These are phyloP conservation scores for Aspergillus egyptiacus DNA, from an alignment of 495 filamentous ascomycete genomes.

Conservation along the genomic window DNA sequence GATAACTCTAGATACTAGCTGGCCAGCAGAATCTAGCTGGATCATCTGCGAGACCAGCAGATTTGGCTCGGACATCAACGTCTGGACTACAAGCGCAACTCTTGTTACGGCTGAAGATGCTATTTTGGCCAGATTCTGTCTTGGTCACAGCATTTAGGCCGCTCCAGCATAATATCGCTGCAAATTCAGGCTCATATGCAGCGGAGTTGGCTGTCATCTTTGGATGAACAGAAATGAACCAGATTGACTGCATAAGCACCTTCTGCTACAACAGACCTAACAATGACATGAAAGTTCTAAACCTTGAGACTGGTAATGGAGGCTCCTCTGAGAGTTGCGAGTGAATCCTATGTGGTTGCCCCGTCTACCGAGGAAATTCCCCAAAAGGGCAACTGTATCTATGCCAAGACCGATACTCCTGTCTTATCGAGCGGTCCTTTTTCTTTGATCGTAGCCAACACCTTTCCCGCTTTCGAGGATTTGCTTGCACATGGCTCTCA, in stretches of 20 bases:
- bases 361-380: slow-evolving; percentile 24
- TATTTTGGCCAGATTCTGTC: too few relatives aligned
- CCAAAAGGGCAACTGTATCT: slow-evolving; percentile 33
- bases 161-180: background rate
- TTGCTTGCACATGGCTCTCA: background rate
- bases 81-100: background rate
- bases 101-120: too few relatives aligned
- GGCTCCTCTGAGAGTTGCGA: background rate
- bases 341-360: slow-evolving; percentile 32
- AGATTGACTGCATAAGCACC: background rate
- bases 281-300: background rate
- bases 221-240: background rate
- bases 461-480: background rate
- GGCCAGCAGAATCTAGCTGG: background rate
- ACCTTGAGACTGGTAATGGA: too few relatives aligned
- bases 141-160: too few relatives aligned
- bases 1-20: background rate
- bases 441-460: background rate
- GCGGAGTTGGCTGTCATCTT: background rate
- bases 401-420: slow-evolving; percentile 32
- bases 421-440: background rate
- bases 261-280: background rate
- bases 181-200: too few relatives aligned
- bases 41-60: background rate
- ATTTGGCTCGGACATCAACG: background rate